Percentiles rank a stretch among this genome's conserved stretches.
phyloP scores from a whole-genome alignment of 1,284 basidiomycete genomes.

The Malassezia cuniculi region DNA sequence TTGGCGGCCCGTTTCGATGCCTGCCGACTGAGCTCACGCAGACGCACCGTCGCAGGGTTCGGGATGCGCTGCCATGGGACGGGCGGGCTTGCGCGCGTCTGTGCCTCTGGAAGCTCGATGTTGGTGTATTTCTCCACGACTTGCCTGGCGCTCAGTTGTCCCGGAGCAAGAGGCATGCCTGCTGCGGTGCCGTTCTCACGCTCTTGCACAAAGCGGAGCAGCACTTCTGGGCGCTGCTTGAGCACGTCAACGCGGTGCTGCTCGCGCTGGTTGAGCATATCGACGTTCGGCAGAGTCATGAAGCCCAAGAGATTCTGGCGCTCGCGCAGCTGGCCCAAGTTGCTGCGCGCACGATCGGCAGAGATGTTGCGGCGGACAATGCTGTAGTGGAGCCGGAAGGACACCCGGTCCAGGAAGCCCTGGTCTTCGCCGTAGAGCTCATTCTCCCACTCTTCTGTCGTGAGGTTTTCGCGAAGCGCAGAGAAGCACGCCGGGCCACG shows the following conservation, averaged over 20 bases:
- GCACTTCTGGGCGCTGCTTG: constrained; percentile 21
- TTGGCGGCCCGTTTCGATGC: constrained; percentile 1
- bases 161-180: constrained; percentile 37
- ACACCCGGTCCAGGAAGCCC: constrained; percentile 12
- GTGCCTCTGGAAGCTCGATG: too few relatives aligned
- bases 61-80: constrained; percentile 19
- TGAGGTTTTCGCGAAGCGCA: constrained; percentile 16
- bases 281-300: constrained; percentile 36
- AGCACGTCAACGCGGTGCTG: constrained; percentile 19
- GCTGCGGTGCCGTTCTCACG: constrained; percentile 22
- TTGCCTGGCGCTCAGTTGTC: constrained; percentile 17
- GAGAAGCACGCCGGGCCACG: constrained; percentile 33
- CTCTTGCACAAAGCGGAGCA: constrained; percentile 30
- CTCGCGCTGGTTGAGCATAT: constrained; percentile 34
- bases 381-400: constrained; percentile 33
- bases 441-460: too few relatives aligned
- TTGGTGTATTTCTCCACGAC: constrained; percentile 8
- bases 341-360: too few relatives aligned
- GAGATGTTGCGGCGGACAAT: too few relatives aligned
- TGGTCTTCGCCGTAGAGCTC: constrained; percentile 22
- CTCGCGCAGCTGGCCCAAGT: constrained; percentile 21
- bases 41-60: constrained; percentile 15
- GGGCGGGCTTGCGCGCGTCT: neutral
- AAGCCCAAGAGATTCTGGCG: constrained; percentile 19
- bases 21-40: constrained; percentile 27